A percentile compares a stretch with the other conserved stretches of the same genome.
These are phyloP conservation scores for Cryphonectria carpinicola DNA, from an alignment of 2,329 filamentous ascomycete genomes.

Conservation along the genomic window DNA sequence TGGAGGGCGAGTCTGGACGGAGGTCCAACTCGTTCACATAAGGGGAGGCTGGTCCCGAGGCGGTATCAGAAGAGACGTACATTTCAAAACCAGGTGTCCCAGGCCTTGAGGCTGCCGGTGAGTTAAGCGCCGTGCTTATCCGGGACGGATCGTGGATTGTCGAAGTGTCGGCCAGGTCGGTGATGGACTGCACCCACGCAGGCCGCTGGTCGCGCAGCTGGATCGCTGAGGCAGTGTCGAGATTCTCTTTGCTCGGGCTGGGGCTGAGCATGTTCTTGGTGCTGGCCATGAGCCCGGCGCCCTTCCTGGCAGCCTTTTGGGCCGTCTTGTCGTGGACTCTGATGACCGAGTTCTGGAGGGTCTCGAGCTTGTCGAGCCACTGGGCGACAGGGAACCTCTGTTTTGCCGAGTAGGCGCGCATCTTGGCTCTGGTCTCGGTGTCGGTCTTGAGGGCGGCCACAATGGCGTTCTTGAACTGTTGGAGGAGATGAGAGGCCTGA, in stretches of 20 bases:
- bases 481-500: conserved; percentile 55
- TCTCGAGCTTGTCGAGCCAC: conserved; percentile 67
- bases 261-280: conserved; percentile 28
- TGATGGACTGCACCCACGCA: conserved; percentile 21
- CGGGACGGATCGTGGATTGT: conserved; percentile 17
- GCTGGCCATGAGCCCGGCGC: conserved; percentile 28
- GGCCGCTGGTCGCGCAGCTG: conserved; percentile 26
- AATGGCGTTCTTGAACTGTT: conserved; percentile 67
- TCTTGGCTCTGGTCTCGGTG: conserved; percentile 57
- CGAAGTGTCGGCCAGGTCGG: conserved; percentile 20
- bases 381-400: conserved; percentile 69
- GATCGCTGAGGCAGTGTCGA: conserved; percentile 14
- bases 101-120: conserved; percentile 30
- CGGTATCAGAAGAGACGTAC: conserved; percentile 12
- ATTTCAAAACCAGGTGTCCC: conserved; percentile 27
- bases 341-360: conserved; percentile 62
- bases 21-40: conserved; percentile 6
- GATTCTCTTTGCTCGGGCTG: conserved; percentile 26
- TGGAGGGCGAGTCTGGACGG: conserved; percentile 21
- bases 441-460: conserved; percentile 61
- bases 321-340: conserved; percentile 38
- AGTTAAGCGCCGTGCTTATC: conserved; percentile 28
- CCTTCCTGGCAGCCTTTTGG: conserved; percentile 32
- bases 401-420: conserved; percentile 66
- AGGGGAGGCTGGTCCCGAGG: background rate